A percentile compares a stretch with the other conserved stretches of the same genome.
Evolutionary conservation across 768 basidiomycete genomes (phyloP).

Genomic region (Pleurotus sapidus): DNA sequence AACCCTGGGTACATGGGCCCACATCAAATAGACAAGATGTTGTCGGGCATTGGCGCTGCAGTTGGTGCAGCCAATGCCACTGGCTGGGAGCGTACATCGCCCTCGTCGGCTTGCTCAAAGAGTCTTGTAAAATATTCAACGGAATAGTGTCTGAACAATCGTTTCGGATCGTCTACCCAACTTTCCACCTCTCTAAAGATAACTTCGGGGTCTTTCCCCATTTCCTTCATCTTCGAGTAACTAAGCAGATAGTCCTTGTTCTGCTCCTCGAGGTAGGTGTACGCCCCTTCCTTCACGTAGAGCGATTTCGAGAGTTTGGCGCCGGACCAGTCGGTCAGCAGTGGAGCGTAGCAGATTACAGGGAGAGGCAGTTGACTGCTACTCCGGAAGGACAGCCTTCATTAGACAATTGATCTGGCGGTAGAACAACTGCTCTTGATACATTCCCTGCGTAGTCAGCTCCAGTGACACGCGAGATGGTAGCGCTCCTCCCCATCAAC

Average conservation of each 20-base stretch:
- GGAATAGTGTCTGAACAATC: constrained; percentile 18
- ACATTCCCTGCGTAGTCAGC: constrained; percentile 22
- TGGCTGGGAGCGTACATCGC: not conserved
- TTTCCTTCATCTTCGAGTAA: constrained; percentile 19
- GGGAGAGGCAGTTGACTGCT: constrained; percentile 4
- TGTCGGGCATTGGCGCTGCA: no score
- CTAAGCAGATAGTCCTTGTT: constrained; percentile 22
- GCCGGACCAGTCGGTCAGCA: constrained; percentile 27
- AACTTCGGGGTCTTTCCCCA: constrained; percentile 18
- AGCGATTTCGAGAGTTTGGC: constrained; percentile 26
- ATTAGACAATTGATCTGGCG: constrained; percentile 13
- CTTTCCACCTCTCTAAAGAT: constrained; percentile 19
- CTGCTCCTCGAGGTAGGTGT: constrained; percentile 19
- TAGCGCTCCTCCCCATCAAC: constrained; percentile 1
- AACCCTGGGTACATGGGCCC: no score
- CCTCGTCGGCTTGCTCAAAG: constrained; percentile 5
- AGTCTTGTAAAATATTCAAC: constrained; percentile 18
- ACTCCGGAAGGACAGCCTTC: not conserved
- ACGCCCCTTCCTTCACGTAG: constrained; percentile 23
- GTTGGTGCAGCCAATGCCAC: no score
- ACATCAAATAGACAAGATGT: no score
- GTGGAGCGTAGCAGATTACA: constrained; percentile 19
- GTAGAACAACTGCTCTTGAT: constrained; percentile 23
- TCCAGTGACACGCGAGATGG: constrained; percentile 24
- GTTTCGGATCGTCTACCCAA: constrained; percentile 21